A percentile compares a stretch with the other conserved stretches of the same genome.
Conservation (phyloP, 306 rosid genomes). For the Acacia crassicarpa region DNA sequence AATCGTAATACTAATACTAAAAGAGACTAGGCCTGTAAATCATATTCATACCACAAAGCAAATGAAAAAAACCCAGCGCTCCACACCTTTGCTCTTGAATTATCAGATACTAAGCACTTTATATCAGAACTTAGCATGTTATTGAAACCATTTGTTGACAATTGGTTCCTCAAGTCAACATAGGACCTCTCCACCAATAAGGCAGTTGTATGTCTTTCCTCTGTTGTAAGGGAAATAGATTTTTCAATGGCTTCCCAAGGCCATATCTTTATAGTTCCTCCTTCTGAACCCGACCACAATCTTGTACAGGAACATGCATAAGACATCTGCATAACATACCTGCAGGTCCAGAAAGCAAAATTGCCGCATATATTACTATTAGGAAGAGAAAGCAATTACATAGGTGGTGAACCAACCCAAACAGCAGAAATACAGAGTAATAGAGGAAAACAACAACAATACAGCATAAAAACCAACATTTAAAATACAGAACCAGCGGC, state of each 20-base stretch:
- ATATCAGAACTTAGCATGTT: constrained; percentile 74
- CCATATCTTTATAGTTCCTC: constrained; percentile 84
- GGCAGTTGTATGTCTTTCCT: constrained; percentile 68
- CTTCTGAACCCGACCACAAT: constrained; percentile 98
- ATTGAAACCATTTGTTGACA: constrained; percentile 58
- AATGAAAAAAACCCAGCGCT: constrained; percentile 79
- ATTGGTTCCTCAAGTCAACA: constrained; percentile 85
- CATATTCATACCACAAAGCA: constrained; percentile 89
- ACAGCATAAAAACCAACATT: too few relatives aligned
- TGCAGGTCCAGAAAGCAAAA: too few relatives aligned
- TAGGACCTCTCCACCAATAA: constrained; percentile 81
- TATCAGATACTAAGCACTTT: constrained; percentile 70
- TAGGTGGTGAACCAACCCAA: too few relatives aligned
- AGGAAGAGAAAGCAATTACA: too few relatives aligned
- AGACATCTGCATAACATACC: too few relatives aligned
- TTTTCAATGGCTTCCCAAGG: constrained; percentile 89
- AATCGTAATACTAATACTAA: constrained; percentile 7
- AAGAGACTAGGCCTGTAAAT: constrained; percentile 25
- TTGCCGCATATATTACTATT: too few relatives aligned
- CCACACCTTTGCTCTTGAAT: constrained; percentile 82
- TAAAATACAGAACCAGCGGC: too few relatives aligned
- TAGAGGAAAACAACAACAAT: too few relatives aligned
- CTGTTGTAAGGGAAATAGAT: constrained; percentile 55
- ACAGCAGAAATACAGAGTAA: too few relatives aligned
- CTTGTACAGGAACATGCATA: too few relatives aligned